Base-by-base conservation (phyloP, 2,329 filamentous ascomycete genomes). In the Monilinia fructigena region DNA sequence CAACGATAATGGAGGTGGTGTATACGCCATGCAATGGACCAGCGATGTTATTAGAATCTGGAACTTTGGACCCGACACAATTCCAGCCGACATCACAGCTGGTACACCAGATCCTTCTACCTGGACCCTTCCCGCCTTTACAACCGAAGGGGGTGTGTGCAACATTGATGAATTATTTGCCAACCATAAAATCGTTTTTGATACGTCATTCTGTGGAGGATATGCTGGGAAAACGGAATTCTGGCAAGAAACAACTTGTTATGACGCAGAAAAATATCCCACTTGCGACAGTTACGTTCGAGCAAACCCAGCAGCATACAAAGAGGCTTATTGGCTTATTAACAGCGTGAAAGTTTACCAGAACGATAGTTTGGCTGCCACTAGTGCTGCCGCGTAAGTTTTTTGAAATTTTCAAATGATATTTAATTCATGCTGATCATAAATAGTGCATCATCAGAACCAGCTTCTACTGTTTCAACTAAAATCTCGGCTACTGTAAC, bases 151-250 rank as follows among this genome's bases (percentile, higher is more conserved):
- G 18, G 73, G 77, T 4, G 74, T 73, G 38, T 96, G 92, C 74
- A 81, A 92, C 42, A 86, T 92, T 68, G 80, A 87, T 68, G 76
- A 78, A 0, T 83, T 86, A 71, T 93, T 94, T 78, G 83, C 81
- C 61, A 80, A 89, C 59, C 85, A 93, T 80, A 86, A 85, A 70
- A 84, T 96, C 61, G 86, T 91, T 47, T 83, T 93, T 70, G 87
- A 92, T 72, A 93, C 72, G 6, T 86, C 90, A 61, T 92, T 95
- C 76, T 96, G 92, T 74, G 92, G 91, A 53, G 86, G 87, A 75
- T 97, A 68, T 66, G 69, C 70, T 52, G 71, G 71, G 11, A 56
- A 68, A 56, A 63, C 62, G 20, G 76, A 80, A 58, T 85, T 88
- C 60, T 96, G 90, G 88, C 35, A 70, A 47, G 56, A 65, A 56